phyloP scores from a whole-genome alignment of 192 early-diverging fungal species.

The Mortierella antarctica region DNA sequence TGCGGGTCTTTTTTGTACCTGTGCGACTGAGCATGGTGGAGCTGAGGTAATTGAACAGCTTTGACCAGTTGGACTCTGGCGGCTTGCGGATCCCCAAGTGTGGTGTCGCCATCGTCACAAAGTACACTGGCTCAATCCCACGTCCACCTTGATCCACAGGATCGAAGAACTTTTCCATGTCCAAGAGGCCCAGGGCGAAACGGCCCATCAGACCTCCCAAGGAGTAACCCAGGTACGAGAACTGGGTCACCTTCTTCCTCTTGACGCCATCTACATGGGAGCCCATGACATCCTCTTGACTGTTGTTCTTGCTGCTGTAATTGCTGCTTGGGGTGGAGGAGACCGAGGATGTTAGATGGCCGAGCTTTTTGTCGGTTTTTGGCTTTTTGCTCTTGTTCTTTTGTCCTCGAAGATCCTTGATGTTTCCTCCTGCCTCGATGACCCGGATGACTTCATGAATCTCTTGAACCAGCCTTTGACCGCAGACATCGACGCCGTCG shows the following conservation, averaged over 20 bases:
- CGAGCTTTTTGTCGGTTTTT: constrained; percentile 20
- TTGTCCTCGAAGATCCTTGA: constrained; percentile 48
- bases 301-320: constrained; percentile 19
- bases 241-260: constrained; percentile 37
- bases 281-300: constrained; percentile 1
- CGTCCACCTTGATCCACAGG: constrained; percentile 23
- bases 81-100: constrained; percentile 63
- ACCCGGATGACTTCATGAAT: constrained; percentile 42
- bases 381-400: constrained; percentile 33
- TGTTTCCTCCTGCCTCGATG: constrained; percentile 39
- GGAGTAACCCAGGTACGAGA: constrained; percentile 67
- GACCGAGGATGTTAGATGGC: neutral
- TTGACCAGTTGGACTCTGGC: constrained; percentile 12
- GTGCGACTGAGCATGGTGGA: constrained; percentile 58
- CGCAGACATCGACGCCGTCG: constrained; percentile 69
- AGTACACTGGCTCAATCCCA: constrained; percentile 56
- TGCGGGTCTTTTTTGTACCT: constrained; percentile 36
- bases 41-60: constrained; percentile 55
- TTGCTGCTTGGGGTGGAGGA: constrained; percentile 1
- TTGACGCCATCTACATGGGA: neutral
- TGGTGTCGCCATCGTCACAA: constrained; percentile 69
- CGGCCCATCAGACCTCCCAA: constrained; percentile 66
- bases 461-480: constrained; percentile 56
- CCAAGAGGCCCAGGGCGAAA: constrained; percentile 61
- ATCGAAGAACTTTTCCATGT: constrained; percentile 61